phyloP scores from a whole-genome alignment of 495 filamentous ascomycete species.

The Penicillium bialowiezense region DNA sequence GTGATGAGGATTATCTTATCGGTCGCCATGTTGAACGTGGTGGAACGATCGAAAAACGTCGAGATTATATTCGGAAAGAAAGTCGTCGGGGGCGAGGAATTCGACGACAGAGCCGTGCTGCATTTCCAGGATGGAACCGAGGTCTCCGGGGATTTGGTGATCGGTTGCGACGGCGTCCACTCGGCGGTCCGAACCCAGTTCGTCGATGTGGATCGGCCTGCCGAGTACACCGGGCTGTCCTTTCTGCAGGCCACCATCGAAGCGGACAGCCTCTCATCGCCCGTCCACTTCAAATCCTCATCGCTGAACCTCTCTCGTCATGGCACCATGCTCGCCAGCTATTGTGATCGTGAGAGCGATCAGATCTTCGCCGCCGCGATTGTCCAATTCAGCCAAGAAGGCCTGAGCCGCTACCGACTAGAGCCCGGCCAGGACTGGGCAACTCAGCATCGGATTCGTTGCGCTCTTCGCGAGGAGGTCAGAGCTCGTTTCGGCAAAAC shows the following conservation, averaged over 20 bases:
- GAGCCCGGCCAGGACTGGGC: conserved; percentile 50
- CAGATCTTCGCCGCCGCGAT: conserved; percentile 56
- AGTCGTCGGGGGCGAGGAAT: conserved; percentile 36
- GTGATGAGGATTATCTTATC: conserved; percentile 48
- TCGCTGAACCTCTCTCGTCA: conserved; percentile 52
- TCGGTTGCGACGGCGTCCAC: conserved; percentile 66
- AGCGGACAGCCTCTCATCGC: conserved; percentile 19
- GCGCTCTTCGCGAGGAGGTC: conserved; percentile 42
- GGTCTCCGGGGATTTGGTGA: conserved; percentile 49
- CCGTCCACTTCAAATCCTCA: conserved; percentile 44
- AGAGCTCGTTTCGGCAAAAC: conserved; percentile 42
- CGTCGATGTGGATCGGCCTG: conserved; percentile 47
- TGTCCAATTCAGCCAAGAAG: conserved; percentile 47
- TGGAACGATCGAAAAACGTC: conserved; percentile 37
- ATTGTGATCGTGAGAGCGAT: conserved; percentile 41
- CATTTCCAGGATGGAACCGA: conserved; percentile 49
- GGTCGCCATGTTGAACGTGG: conserved; percentile 43
- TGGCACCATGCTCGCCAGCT: conserved; percentile 53
- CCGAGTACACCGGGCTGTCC: conserved; percentile 55
- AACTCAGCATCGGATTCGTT: conserved; percentile 36
- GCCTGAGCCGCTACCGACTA: conserved; percentile 24
- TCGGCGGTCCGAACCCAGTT: conserved; percentile 51
- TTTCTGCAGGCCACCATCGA: conserved; percentile 51
- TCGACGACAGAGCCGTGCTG: conserved; percentile 37
- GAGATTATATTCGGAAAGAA: conserved; percentile 42